Evolutionary conservation across 148 eudicot species (phyloP), one percentile per base, ranked within the genome.

Genomic region (Rhododendron molle): DNA sequence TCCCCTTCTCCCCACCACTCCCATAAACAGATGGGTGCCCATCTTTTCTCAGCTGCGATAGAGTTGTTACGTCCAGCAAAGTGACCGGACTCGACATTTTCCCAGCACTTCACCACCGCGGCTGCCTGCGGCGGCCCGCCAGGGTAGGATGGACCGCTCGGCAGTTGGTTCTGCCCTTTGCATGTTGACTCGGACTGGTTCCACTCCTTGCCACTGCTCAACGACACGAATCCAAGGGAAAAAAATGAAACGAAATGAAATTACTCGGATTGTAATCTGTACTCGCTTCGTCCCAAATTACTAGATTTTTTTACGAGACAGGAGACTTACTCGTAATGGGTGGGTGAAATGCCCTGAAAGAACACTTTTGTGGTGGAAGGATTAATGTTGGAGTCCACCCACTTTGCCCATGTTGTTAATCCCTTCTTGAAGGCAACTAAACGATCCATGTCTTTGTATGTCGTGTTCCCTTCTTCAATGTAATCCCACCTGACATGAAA

Each of bases 11-110:
- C 34, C 90, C 90, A 67, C 28, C 80, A 4, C 16, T 7, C 0
- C 90, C 88, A 83, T 92, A 92, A 4, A 74, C 81, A 1, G 94
- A 90, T 23, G 94, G 95, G 40, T 93, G 95, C 6, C 91, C 95
- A 60, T 91, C 95, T 89, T 89, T 89, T 62, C 95, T 90, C 21
- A 89, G 83, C 74, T 90, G 90, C 5, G 95, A 92, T 44, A 93
- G 50, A 28, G 14, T 81, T 7, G 93, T 93, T 7, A 92, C 86
- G 85, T 93, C 87, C 1, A 93, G 82, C 78, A 93, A 81, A 14
- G 60, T 20, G 9, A 90, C 96, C 40, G 78, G 87, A 18, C 78
- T 74, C 20, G 80, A 71, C 91, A 90, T 87, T 2, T 46, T 58
- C 10, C 88, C 62, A 93, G 46, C 40, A 90, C 89, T 44, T 87